Percentiles rank a stretch among this genome's conserved stretches.
Conservation (phyloP, 441 rosid genomes). For the Gossypium gossypioides region DNA sequence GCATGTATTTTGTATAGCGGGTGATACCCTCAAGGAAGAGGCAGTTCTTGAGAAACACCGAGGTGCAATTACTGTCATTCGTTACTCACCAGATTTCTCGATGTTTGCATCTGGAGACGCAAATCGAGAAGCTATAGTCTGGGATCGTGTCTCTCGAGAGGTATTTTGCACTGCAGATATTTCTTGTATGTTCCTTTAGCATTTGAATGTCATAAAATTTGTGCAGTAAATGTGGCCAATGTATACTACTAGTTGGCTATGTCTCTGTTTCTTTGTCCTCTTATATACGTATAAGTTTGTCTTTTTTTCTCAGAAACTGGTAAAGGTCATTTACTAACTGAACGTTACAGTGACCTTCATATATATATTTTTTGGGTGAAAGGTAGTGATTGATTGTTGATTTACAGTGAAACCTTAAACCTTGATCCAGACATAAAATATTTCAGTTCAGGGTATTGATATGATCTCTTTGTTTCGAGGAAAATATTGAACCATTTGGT, state of each 20-base stretch:
- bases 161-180: conserved; percentile 24
- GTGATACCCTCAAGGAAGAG: conserved; percentile 67
- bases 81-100: conserved; percentile 76
- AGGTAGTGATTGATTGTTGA: not conserved
- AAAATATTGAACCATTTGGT: not conserved
- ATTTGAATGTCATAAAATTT: not conserved
- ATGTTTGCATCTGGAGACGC: conserved; percentile 91
- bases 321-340: not conserved
- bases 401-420: not conserved
- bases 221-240: not conserved
- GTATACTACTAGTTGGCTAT: not conserved
- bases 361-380: not conserved
- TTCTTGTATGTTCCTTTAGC: not conserved
- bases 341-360: not conserved
- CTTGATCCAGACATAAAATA: not conserved
- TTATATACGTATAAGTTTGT: not conserved
- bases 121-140: conserved; percentile 82
- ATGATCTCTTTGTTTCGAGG: not conserved
- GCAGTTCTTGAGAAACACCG: conserved; percentile 81
- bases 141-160: conserved; percentile 80
- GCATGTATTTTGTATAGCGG: conserved; percentile 52
- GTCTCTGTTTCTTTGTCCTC: not conserved
- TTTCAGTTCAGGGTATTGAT: not conserved
- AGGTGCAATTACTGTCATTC: conserved; percentile 72
- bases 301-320: not conserved